These are phyloP conservation scores for Phylloporus sp. DNA, from an alignment of 768 basidiomycete species.

Conservation along the genomic window DNA sequence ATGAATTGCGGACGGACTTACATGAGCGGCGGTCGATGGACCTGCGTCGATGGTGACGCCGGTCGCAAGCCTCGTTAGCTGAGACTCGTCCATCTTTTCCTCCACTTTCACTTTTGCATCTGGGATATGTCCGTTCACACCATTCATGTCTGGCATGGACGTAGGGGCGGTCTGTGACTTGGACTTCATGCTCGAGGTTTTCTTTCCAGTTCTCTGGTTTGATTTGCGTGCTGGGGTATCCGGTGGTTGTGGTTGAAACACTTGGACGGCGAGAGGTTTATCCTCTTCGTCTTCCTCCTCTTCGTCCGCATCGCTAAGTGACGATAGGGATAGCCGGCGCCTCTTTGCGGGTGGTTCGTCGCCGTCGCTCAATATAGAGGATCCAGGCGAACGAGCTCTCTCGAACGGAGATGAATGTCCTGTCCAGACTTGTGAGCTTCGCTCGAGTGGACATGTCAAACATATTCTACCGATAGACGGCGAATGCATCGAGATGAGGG, in stretches of 20 bases:
- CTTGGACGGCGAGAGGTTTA: slow-evolving; percentile 48
- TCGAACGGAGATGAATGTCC: slow-evolving; percentile 21
- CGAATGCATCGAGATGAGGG: slow-evolving; percentile 45
- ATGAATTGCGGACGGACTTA: slow-evolving; percentile 29
- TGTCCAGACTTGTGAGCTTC: slow-evolving; percentile 17
- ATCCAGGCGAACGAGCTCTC: slow-evolving; percentile 22
- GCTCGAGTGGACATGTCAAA: background rate
- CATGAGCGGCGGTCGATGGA: slow-evolving; percentile 41
- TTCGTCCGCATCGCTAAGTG: slow-evolving; percentile 40
- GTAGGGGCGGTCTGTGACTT: slow-evolving; percentile 55
- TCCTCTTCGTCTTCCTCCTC: slow-evolving; percentile 55
- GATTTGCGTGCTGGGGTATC: slow-evolving; percentile 31
- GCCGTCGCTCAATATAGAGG: slow-evolving; percentile 43
- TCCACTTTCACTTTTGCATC: slow-evolving; percentile 63
- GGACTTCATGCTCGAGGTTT: slow-evolving; percentile 50
- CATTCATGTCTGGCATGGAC: slow-evolving; percentile 34
- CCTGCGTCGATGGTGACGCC: slow-evolving; percentile 74
- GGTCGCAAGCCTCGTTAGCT: slow-evolving; percentile 70
- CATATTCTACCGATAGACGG: slow-evolving; percentile 48
- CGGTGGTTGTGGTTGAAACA: slow-evolving; percentile 28
- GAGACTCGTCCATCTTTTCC: slow-evolving; percentile 74
- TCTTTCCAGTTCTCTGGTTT: slow-evolving; percentile 48
- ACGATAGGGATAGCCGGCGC: slow-evolving; percentile 53
- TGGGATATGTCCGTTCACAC: slow-evolving; percentile 44
- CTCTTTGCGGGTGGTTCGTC: slow-evolving; percentile 48